phyloP scores from a whole-genome alignment of 2,329 filamentous ascomycete genomes.

The Daldinia sp. region DNA sequence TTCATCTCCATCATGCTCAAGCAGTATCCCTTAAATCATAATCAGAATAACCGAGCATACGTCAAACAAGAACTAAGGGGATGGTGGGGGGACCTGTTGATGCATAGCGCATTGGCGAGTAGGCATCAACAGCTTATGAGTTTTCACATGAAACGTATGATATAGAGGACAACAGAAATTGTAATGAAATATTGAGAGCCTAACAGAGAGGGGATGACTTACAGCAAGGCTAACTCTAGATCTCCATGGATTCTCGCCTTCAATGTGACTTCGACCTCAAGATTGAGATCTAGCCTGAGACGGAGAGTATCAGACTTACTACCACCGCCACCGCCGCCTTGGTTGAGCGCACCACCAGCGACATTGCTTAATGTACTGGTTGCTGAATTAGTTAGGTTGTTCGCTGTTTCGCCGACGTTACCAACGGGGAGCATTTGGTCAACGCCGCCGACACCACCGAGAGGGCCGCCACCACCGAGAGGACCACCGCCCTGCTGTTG shows the following conservation, averaged over 20 bases:
- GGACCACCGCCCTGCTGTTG: constrained; percentile 39
- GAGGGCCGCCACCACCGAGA: constrained; percentile 41
- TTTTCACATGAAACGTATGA: background rate
- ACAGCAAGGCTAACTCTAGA: constrained; percentile 75
- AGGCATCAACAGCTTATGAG: background rate
- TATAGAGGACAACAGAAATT: background rate
- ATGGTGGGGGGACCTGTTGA: background rate
- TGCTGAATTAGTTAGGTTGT: constrained; percentile 42
- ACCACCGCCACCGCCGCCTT: constrained; percentile 42
- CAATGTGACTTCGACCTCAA: constrained; percentile 85
- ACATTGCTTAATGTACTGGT: constrained; percentile 43
- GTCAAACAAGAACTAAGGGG: background rate
- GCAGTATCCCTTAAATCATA: constrained; percentile 40
- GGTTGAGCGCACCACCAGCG: constrained; percentile 38
- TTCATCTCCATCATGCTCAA: constrained; percentile 22
- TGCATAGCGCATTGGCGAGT: constrained; percentile 6
- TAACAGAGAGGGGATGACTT: constrained; percentile 45
- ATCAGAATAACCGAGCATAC: constrained; percentile 33
- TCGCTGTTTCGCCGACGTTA: constrained; percentile 45
- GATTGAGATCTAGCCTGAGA: constrained; percentile 78
- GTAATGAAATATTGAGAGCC: background rate
- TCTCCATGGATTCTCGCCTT: constrained; percentile 89
- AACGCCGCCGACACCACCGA: constrained; percentile 40
- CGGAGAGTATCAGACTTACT: constrained; percentile 71
- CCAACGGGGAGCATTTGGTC: constrained; percentile 43